Evolutionary conservation across 2,329 filamentous ascomycete genomes (phyloP).

Genomic region (Xylariomycetidae sp.): DNA sequence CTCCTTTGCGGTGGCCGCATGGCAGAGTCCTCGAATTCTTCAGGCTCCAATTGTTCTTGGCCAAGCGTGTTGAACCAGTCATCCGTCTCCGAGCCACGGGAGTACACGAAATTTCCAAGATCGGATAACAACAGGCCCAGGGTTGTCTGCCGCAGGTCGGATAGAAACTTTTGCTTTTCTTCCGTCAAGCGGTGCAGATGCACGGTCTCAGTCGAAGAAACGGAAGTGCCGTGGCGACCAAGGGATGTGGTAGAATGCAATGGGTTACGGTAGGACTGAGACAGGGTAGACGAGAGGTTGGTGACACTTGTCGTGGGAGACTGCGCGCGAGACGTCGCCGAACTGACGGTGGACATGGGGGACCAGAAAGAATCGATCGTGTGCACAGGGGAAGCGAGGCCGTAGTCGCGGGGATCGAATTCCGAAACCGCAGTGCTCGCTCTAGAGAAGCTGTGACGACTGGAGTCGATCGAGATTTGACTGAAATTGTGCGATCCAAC

Average conservation of each 20-base stretch:
- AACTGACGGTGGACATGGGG: constrained; percentile 56
- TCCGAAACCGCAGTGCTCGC: constrained; percentile 55
- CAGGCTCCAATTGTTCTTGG: constrained; percentile 58
- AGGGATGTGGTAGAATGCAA: constrained; percentile 40
- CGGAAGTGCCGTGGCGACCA: constrained; percentile 58
- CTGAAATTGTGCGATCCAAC: constrained; percentile 58
- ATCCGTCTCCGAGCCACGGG: constrained; percentile 89
- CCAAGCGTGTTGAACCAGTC: constrained; percentile 71
- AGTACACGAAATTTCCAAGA: constrained; percentile 77
- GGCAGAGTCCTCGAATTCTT: constrained; percentile 47
- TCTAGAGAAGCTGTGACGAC: constrained; percentile 55
- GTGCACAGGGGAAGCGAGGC: constrained; percentile 60
- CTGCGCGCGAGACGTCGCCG: constrained; percentile 52
- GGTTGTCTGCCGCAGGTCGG: constrained; percentile 70
- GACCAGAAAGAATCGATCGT: constrained; percentile 74
- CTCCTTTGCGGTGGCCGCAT: constrained; percentile 33
- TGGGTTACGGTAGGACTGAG: constrained; percentile 35
- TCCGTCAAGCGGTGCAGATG: constrained; percentile 56
- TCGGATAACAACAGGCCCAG: constrained; percentile 85
- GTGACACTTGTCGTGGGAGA: constrained; percentile 57
- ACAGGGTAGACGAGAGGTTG: constrained; percentile 48
- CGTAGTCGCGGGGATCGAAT: constrained; percentile 63
- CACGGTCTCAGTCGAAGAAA: constrained; percentile 62
- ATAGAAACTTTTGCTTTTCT: constrained; percentile 72
- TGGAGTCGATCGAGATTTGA: constrained; percentile 64